Evolutionary conservation across 2,329 filamentous ascomycete species (phyloP).

Genomic region (Fusarium sambucinum): DNA sequence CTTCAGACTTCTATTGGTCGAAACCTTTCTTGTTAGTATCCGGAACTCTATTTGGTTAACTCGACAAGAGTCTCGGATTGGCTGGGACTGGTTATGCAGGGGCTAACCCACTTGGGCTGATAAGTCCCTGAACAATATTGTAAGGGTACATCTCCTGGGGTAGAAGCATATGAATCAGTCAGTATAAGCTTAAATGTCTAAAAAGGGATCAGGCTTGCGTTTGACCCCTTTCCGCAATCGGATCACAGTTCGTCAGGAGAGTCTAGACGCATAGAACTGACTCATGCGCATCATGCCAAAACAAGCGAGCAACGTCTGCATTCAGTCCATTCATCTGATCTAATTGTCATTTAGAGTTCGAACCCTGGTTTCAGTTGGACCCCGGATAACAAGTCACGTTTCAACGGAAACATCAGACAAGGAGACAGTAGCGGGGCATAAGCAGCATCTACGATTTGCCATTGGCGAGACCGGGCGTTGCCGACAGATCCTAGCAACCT

Average conservation of each 20-base stretch:
- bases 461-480: not conserved
- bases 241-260: not conserved
- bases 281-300: not conserved
- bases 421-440: not conserved
- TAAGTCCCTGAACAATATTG: not conserved
- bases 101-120: not conserved
- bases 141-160: not conserved
- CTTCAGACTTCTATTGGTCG: not conserved
- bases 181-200: not conserved
- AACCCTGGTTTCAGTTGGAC: not conserved
- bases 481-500: not conserved
- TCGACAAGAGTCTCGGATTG: not conserved
- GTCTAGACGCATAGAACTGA: not conserved
- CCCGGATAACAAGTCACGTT: not conserved
- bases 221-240: not conserved
- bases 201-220: not conserved
- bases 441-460: fast-evolving
- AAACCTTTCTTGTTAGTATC: too few relatives aligned
- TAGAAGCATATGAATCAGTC: fast-evolving
- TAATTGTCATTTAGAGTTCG: not conserved
- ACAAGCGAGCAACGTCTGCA: too few relatives aligned
- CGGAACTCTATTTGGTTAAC: not conserved
- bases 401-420: not conserved
- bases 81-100: not conserved
- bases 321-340: not conserved